Conservation (phyloP, 2,329 filamentous ascomycete species). For the Sarocladium strictum region DNA sequence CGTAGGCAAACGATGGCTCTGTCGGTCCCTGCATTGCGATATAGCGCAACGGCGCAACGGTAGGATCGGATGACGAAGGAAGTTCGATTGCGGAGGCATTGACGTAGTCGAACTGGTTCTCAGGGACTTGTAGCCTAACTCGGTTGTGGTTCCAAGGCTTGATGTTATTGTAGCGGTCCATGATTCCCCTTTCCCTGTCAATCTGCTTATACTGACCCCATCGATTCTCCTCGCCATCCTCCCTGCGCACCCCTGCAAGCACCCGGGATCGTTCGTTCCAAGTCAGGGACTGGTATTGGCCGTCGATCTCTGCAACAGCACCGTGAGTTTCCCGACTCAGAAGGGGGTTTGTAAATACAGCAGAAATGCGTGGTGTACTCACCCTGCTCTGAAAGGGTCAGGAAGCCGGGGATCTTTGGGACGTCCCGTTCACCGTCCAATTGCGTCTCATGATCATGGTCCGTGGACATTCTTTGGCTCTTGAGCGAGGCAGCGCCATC, state of each 20-base stretch:
- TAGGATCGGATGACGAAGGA: slow-evolving; percentile 32
- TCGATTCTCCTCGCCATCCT: slow-evolving; percentile 22
- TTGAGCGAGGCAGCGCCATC: slow-evolving; percentile 24
- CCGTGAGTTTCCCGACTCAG: background rate
- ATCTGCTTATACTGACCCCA: slow-evolving; percentile 31
- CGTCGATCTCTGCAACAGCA: slow-evolving; percentile 39
- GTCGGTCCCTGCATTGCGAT: slow-evolving; percentile 96
- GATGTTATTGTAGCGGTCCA: slow-evolving; percentile 87
- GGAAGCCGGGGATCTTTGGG: slow-evolving; percentile 31
- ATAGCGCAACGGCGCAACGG: slow-evolving; percentile 50
- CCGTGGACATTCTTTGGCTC: background rate
- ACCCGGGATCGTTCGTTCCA: slow-evolving; percentile 49
- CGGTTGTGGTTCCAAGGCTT: slow-evolving; percentile 86
- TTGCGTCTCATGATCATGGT: background rate
- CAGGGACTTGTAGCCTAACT: slow-evolving; percentile 71
- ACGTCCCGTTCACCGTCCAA: slow-evolving; percentile 12
- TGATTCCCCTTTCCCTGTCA: slow-evolving; percentile 24
- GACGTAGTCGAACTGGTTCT: slow-evolving; percentile 70
- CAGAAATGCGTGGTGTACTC: slow-evolving; percentile 11
- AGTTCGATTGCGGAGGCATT: slow-evolving; percentile 71
- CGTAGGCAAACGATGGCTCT: slow-evolving; percentile 65
- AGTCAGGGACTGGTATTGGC: slow-evolving; percentile 46
- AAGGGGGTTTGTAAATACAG: background rate
- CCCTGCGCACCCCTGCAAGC: slow-evolving; percentile 26
- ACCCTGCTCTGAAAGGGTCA: slow-evolving; percentile 32